Evolutionary conservation across 768 basidiomycete species (phyloP).

Genomic region (Boletus rubropictus): DNA sequence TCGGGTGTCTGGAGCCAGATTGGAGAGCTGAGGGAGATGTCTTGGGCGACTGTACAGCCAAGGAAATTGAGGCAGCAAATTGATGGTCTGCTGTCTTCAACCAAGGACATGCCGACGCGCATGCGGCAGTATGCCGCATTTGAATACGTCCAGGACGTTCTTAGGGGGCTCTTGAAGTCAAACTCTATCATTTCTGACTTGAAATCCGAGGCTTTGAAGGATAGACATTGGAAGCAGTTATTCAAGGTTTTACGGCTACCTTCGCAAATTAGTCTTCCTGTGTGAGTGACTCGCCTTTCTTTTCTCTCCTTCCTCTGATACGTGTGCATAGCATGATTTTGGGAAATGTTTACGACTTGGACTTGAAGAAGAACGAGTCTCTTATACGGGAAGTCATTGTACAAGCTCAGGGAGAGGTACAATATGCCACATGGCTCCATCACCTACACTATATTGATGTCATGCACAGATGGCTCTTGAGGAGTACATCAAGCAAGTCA

Average conservation of each 20-base stretch:
- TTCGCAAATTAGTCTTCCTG: constrained; percentile 65
- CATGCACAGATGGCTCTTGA: constrained; percentile 80
- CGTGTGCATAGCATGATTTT: constrained; percentile 72
- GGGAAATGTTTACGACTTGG: constrained; percentile 94
- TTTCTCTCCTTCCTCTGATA: constrained; percentile 3
- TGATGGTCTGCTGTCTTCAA: constrained; percentile 85
- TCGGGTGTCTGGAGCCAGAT: constrained; percentile 97
- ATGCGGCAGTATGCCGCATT: constrained; percentile 99
- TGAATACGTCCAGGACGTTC: constrained; percentile 91
- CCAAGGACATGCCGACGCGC: constrained; percentile 96
- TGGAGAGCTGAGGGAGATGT: constrained; percentile 76
- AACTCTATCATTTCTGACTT: constrained; percentile 89
- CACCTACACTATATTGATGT: constrained; percentile 5
- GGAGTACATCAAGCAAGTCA: constrained; percentile 93
- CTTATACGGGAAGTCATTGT: constrained; percentile 91
- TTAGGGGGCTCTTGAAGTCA: constrained; percentile 81
- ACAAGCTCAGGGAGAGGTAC: constrained; percentile 95
- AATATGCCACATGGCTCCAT: constrained; percentile 5
- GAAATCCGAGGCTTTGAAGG: constrained; percentile 95
- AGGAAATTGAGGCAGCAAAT: constrained; percentile 92
- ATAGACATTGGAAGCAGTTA: constrained; percentile 96
- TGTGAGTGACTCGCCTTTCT: constrained; percentile 43
- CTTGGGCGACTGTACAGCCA: constrained; percentile 91
- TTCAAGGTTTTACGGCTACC: constrained; percentile 83
- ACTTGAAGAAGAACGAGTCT: constrained; percentile 87